These are phyloP conservation scores for Dioszegia hungarica DNA, from an alignment of 768 basidiomycete species.

Conservation along the genomic window DNA sequence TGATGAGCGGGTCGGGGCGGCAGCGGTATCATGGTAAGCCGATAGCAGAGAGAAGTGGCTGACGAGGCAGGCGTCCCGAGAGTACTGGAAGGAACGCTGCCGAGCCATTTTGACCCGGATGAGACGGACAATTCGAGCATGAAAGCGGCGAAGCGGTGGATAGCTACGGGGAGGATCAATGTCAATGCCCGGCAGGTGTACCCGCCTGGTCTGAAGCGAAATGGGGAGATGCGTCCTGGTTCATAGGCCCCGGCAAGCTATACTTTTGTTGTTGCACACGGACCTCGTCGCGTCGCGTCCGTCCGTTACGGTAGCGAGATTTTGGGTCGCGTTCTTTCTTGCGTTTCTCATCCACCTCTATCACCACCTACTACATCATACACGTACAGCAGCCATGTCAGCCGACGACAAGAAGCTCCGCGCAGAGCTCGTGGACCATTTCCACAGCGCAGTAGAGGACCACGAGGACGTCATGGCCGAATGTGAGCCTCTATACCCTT, in stretches of 20 bases:
- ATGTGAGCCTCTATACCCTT: constrained; percentile 33
- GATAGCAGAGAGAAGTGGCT: neutral
- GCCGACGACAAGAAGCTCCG: neutral
- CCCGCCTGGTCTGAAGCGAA: constrained; percentile 33
- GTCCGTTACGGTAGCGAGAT: neutral
- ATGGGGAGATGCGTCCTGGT: constrained; percentile 1
- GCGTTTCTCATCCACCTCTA: neutral
- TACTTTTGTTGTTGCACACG: neutral
- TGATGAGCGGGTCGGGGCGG: constrained; percentile 87
- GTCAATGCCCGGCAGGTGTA: constrained; percentile 76
- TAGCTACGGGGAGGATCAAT: constrained; percentile 61
- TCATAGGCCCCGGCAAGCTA: neutral
- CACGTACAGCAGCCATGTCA: neutral
- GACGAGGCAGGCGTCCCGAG: constrained; percentile 68
- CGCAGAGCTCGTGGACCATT: constrained; percentile 35
- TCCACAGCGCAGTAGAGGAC: constrained; percentile 35
- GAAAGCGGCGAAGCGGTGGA: constrained; percentile 36
- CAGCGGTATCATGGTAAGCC: constrained; percentile 85
- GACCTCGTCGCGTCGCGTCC: neutral
- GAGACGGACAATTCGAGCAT: constrained; percentile 34
- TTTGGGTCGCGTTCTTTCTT: neutral
- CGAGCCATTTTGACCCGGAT: constrained; percentile 48
- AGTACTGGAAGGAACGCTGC: constrained; percentile 74
- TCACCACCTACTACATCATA: neutral
- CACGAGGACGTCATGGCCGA: constrained; percentile 48